Conservation (phyloP, 257 asterid genomes). For the Hygrophila difformis region DNA sequence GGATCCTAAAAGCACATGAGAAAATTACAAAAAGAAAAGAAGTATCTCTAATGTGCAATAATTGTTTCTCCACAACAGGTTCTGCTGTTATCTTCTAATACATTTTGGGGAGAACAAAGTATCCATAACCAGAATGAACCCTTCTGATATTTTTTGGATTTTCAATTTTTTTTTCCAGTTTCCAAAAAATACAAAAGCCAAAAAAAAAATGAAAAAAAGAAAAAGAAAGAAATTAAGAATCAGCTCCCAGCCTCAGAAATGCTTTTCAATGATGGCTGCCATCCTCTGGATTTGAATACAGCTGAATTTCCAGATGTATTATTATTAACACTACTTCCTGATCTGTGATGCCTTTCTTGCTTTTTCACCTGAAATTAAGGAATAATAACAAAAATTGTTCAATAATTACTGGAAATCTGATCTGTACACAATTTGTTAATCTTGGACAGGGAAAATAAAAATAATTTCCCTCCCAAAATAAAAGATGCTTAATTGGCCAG, state of each 20-base stretch:
- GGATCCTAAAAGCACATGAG: too few relatives aligned
- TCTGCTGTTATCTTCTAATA: too few relatives aligned
- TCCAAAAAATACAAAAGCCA: background rate
- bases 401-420: slow-evolving; percentile 16
- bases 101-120: too few relatives aligned
- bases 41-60: too few relatives aligned
- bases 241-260: slow-evolving; percentile 74
- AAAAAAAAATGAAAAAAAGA: background rate
- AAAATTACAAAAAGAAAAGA: too few relatives aligned
- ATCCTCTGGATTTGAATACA: slow-evolving; percentile 40
- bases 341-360: slow-evolving; percentile 46
- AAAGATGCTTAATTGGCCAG: slow-evolving; percentile 13
- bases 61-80: too few relatives aligned
- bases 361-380: slow-evolving; percentile 45
- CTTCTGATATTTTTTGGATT: too few relatives aligned
- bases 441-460: background rate
- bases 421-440: slow-evolving; percentile 15
- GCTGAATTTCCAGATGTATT: slow-evolving; percentile 26
- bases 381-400: slow-evolving; percentile 1
- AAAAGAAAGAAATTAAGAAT: background rate
- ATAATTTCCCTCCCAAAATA: too few relatives aligned
- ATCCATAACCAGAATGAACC: too few relatives aligned
- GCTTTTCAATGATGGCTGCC: slow-evolving; percentile 88
- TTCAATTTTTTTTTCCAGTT: too few relatives aligned
- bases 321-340: slow-evolving; percentile 36